These are phyloP conservation scores for Niveomyces coronatus DNA, from an alignment of 2,329 filamentous ascomycete genomes.

Conservation along the genomic window DNA sequence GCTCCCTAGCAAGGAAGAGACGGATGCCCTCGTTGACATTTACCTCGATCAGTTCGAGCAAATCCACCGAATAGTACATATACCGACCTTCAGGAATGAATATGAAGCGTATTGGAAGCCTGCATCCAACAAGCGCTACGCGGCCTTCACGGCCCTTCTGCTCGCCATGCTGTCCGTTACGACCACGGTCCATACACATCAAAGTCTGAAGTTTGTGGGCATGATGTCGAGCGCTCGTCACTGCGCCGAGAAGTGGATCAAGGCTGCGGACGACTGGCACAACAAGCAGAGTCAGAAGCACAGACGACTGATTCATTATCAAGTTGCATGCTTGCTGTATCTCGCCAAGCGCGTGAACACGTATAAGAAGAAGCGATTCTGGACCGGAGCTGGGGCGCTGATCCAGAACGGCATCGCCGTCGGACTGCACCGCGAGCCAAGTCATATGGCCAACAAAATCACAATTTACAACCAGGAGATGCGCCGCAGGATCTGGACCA, in stretches of 20 bases:
- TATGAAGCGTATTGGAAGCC: constrained; percentile 46
- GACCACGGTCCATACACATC: constrained; percentile 44
- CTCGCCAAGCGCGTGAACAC: constrained; percentile 52
- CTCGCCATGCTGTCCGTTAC: constrained; percentile 52
- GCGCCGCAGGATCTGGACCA: constrained; percentile 50
- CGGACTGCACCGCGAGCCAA: constrained; percentile 49
- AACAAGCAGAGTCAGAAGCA: constrained; percentile 50
- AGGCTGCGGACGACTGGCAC: constrained; percentile 44
- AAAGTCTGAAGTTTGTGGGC: constrained; percentile 43
- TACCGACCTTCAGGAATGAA: constrained; percentile 46
- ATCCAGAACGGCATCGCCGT: constrained; percentile 49
- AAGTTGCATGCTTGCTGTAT: constrained; percentile 49
- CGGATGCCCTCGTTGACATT: constrained; percentile 37
- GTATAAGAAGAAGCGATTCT: constrained; percentile 55
- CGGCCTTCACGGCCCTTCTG: constrained; percentile 46
- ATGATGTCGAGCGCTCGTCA: constrained; percentile 47
- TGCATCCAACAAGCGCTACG: constrained; percentile 31
- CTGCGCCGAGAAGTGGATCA: constrained; percentile 46
- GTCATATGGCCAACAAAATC: constrained; percentile 42
- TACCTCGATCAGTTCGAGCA: constrained; percentile 47
- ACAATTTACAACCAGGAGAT: constrained; percentile 52
- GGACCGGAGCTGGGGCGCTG: constrained; percentile 45
- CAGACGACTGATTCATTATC: constrained; percentile 49
- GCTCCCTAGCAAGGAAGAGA: constrained; percentile 36
- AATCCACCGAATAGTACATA: constrained; percentile 47